Evolutionary conservation across 192 early-diverging fungal genomes (phyloP).

Genomic region (Martensiomyces pterosporus): DNA sequence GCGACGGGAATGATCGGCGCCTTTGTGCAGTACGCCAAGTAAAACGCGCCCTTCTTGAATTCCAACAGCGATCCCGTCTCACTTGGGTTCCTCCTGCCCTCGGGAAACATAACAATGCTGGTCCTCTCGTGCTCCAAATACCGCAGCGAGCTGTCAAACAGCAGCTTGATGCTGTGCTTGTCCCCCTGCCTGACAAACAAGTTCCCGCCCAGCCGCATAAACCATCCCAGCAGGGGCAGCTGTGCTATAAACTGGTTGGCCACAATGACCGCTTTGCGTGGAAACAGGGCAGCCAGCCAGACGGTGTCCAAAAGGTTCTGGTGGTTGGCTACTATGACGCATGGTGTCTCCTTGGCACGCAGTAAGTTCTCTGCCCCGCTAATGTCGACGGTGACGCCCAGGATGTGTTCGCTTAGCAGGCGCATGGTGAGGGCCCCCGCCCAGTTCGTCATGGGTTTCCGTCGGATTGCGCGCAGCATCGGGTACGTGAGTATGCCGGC

Average conservation of each 20-base stretch:
- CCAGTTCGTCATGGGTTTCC: conserved; percentile 54
- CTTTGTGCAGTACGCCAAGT: conserved; percentile 78
- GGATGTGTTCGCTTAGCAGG: conserved; percentile 47
- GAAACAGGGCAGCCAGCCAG: conserved; percentile 61
- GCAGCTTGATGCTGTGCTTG: conserved; percentile 67
- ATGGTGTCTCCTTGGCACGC: conserved; percentile 49
- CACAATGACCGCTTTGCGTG: conserved; percentile 60
- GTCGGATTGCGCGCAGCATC: conserved; percentile 23
- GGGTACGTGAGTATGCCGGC: conserved; percentile 28
- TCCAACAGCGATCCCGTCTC: conserved; percentile 69
- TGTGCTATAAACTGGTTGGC: conserved; percentile 69
- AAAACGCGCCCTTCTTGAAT: conserved; percentile 98
- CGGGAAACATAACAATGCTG: conserved; percentile 84
- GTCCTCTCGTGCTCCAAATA: conserved; percentile 71
- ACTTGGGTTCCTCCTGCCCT: conserved; percentile 81
- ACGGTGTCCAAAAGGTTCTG: conserved; percentile 77
- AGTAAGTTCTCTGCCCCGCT: conserved; percentile 57
- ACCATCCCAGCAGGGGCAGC: conserved; percentile 71
- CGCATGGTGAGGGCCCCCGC: conserved; percentile 56
- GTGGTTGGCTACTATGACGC: conserved; percentile 80
- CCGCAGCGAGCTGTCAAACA: conserved; percentile 69
- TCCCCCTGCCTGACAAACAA: conserved; percentile 89
- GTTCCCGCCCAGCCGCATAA: conserved; percentile 73
- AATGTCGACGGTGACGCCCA: conserved; percentile 59
- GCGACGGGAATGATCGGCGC: conserved; percentile 89